Evolutionary conservation across 1,284 basidiomycete species (phyloP), one percentile per base, ranked within the genome.

Genomic region (Apiotrichum laibachii): DNA sequence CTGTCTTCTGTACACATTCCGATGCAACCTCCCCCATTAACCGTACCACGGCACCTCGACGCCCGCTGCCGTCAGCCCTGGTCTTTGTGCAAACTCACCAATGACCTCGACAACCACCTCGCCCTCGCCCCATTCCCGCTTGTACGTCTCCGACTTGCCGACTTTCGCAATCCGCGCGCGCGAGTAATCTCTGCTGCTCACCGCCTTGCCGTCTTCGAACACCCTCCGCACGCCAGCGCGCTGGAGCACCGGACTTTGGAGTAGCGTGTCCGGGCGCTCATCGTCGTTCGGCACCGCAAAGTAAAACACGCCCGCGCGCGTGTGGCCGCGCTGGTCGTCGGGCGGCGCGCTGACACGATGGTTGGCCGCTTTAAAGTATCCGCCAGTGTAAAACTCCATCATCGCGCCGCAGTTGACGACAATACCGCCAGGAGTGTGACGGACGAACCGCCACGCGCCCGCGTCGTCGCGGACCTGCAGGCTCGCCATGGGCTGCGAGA

Each of bases 281-380:
- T 78, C 68, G 51, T 76, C 72, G 61, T 79, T 79, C 62, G 77
- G 76, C 0, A 78, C 69, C 10, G 75, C 75, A 65, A 80, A 80
- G 67, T 79, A 79, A 57, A 78, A 79, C 21, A 78, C 66, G 47
- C 77, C 77, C 8, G 73, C 66, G 12, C 78, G 68, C 7, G 65
- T 70, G 55, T 76, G 73, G 48, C 76, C 71, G 0, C 73, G 63
- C 57, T 80, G 78, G 59, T 79, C 78, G 26, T 63, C 61, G 2
- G 78, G 78, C 0, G 78, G 78, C 1, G 75, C 77, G 5, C 72
- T 65, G 2, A 80, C 78, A 7, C 78, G 68, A 68, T 80, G 78
- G 49, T 76, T 79, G 35, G 78, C 76, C 22, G 71, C 74, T 61
- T 69, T 71, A 55, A 69, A 69, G 57, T 60, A 63, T 11, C 68